Evolutionary conservation across 768 basidiomycete species (phyloP), one percentile per base, ranked within the genome.

Genomic region (Phaeolepiota aurea): DNA sequence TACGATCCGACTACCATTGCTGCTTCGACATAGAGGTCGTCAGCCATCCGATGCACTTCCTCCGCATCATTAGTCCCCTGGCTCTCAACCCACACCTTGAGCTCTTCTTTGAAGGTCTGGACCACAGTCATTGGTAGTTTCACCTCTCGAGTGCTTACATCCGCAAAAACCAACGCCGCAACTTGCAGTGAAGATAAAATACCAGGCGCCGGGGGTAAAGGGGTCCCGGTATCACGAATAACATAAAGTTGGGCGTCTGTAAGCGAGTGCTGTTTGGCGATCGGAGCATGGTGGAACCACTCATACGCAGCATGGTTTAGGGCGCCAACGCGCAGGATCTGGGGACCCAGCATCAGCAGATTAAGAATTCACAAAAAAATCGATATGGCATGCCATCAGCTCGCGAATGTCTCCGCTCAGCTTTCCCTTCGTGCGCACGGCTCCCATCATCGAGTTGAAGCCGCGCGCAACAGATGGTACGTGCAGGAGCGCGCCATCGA

Each of bases 401-500:
- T 35, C 33, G 7, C 33, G 7, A 9, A 35, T 35, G 16, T 35
- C 33, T 9, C 18, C 33, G 7, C 9, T n/a, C 7, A 35, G 33
- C 15, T 35, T 35, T 35, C 33, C 33, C 16, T 19, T 7, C 15
- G 33, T 19, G 7, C 33, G 33, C 9, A 35, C 16, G 7, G 33
- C 33, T 9, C 33, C 33, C 33, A 35, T 7, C 33, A 35, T 7
- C 7, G 33, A 35, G 9, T 14, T 35, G 15, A 35, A 35, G 7
- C 33, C 33, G 9, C 33, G 33, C 33, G 33, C 33, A 9, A 35
- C 33, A 7, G 16, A 19, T 14, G 33, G 33, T 7, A 15, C 16
- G 16, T 35, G 33, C 33, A 35, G 15, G 33, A 35, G 33, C 7
- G 33, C 33, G 16, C 33, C 33, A 35, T 35, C 33, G 33, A 35